Base-by-base conservation (phyloP, 805 yeast species). In the Kodamaea leandrae region DNA sequence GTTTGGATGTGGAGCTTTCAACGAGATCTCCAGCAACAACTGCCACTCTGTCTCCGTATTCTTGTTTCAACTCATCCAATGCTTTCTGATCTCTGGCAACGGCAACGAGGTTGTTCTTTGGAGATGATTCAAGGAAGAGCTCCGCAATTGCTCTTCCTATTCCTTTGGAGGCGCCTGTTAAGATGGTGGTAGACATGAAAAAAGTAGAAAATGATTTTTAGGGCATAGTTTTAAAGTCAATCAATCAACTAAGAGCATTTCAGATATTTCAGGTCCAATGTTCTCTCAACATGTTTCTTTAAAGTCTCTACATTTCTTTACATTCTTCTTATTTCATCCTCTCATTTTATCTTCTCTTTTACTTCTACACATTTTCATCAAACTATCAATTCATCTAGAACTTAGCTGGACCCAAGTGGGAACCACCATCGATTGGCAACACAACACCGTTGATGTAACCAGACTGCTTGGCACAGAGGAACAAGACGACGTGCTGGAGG, bases 121-220 rank as follows among this genome's bases (percentile, higher is more conserved):
- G 24, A 1, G 76, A 58, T 10, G 50, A 41, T 0, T 65, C 50
- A 1, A 89, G 62, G 14, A 77, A 61, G 12, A 66, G 53, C 27
- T 75, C 72, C 3, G 83, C 87, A 49, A 84, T 79, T 1, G 89
- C 74, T n/a, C 72, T 76, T 2, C 99, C 99, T 53, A 91, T 83
- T 4, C 97, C 95, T 68, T 77, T 73, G 2, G 87, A 80, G 5
- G 80, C 82, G 26, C 87, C 86, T 0, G 86, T 80, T 1, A 81
- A 72, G 10, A 78, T 57, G 10, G 75, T 54, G 8, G 72, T 69
- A 29, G 28, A 13, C 35, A 30, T 38, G 10, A 17, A 29, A 15
- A n/a, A 29, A 19, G n/a, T 15, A 6, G n/a, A 15, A 10, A 15
- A 6, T 5, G 6, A 21, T 21, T 21, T 21, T n/a, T n/a, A n/a